A percentile compares a stretch with the other conserved stretches of the same genome.
Evolutionary conservation across 805 yeast genomes (phyloP).

Genomic region (Yamadazyma laniorum): DNA sequence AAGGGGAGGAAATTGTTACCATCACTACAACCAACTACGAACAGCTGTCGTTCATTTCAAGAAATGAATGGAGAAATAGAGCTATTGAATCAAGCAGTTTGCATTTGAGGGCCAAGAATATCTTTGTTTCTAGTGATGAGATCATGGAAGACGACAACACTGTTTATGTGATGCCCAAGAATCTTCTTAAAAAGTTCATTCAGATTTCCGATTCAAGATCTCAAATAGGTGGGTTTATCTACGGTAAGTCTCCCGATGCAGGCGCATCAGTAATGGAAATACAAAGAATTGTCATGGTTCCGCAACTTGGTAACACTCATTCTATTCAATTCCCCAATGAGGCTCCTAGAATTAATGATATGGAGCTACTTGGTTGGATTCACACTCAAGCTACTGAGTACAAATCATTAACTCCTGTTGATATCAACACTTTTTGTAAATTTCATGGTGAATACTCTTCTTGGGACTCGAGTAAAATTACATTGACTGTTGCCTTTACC

Average conservation of each 20-base stretch:
- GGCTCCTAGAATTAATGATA: conserved; percentile 38
- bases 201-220: conserved; percentile 77
- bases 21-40: conserved; percentile 90
- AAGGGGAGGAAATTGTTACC: conserved; percentile 93
- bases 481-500: conserved; percentile 66
- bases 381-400: conserved; percentile 78
- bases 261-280: conserved; percentile 76
- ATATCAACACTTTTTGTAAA: conserved; percentile 59
- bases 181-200: conserved; percentile 71
- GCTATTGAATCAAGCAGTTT: conserved; percentile 78
- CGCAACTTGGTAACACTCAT: conserved; percentile 78
- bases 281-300: conserved; percentile 70
- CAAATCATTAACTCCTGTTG: conserved; percentile 63
- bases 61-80: conserved; percentile 85
- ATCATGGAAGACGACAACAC: conserved; percentile 49
- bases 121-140: conserved; percentile 69
- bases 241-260: conserved; percentile 76
- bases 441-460: conserved; percentile 33
- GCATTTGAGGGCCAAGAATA: conserved; percentile 66
- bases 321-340: conserved; percentile 58
- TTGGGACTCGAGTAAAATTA: conserved; percentile 48
- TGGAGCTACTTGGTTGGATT: conserved; percentile 91
- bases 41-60: conserved; percentile 77
- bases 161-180: conserved; percentile 82
- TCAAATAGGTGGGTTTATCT: conserved; percentile 79